A percentile compares a stretch with the other conserved stretches of the same genome.
These are phyloP conservation scores for Rhodotorula diobovata DNA, from an alignment of 768 basidiomycete species.

Conservation along the genomic window DNA sequence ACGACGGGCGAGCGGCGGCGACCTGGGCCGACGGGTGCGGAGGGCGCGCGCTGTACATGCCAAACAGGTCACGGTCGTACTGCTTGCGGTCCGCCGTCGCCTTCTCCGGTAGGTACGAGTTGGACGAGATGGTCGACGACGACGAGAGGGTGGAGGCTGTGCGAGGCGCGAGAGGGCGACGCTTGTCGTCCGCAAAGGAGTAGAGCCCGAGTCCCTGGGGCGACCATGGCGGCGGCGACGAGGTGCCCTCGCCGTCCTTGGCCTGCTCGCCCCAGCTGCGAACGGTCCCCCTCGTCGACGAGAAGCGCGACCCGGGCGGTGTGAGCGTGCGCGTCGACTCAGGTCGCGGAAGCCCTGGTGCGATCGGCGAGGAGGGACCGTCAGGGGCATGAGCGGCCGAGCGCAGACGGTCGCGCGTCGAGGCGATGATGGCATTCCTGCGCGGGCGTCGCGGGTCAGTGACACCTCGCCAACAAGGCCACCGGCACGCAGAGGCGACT, in stretches of 20 bases:
- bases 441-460: background rate
- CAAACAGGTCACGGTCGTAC: background rate
- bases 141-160: background rate
- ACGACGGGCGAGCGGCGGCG: background rate
- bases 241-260: background rate
- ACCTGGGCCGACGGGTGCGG: background rate
- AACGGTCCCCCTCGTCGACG: background rate
- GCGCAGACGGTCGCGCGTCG: no score
- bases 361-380: no score
- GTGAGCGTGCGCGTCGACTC: background rate
- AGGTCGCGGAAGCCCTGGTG: background rate
- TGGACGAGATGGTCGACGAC: background rate
- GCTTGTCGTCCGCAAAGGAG: background rate
- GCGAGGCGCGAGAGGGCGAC: background rate
- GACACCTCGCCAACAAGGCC: no score
- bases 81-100: background rate
- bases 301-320: conserved; percentile 11
- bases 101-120: background rate
- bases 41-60: background rate
- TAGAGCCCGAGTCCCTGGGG: background rate
- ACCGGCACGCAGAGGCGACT: background rate
- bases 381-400: no score
- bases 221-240: background rate
- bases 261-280: background rate
- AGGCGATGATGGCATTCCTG: background rate